Evolutionary conservation across 2,329 filamentous ascomycete genomes (phyloP).

Genomic region (Fusarium sp.): DNA sequence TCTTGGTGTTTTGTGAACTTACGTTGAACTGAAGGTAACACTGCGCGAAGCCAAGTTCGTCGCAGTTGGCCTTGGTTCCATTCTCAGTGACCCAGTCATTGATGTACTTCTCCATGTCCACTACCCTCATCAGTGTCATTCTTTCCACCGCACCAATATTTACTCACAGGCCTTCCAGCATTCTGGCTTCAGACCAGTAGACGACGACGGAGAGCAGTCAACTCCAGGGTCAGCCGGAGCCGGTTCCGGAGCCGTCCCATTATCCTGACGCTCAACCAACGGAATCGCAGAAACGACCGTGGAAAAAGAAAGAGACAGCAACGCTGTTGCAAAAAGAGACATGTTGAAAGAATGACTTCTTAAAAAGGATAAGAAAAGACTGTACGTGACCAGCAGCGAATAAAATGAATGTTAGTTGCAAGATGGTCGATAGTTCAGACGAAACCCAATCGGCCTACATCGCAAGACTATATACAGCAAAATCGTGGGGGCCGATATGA

Average conservation of each 20-base stretch:
- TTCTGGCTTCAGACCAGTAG: slow-evolving; percentile 12
- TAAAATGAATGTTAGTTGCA: not conserved
- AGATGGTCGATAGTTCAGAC: not conserved
- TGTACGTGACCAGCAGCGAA: not conserved
- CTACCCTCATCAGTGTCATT: not conserved
- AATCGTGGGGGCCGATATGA: not conserved
- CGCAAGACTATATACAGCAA: not conserved
- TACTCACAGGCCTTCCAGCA: slow-evolving; percentile 22
- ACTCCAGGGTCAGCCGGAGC: not conserved
- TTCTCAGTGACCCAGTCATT: slow-evolving; percentile 19
- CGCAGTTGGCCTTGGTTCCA: slow-evolving; percentile 9
- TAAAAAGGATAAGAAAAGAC: not conserved
- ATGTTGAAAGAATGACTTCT: slow-evolving; percentile 5
- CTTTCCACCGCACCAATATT: rapidly evolving
- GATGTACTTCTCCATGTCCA: slow-evolving; percentile 29
- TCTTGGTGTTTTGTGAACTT: too few species aligned
- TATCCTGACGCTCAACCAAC: slow-evolving; percentile 1
- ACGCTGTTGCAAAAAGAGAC: slow-evolving; percentile 1
- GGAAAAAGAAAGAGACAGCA: slow-evolving; percentile 5
- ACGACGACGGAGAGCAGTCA: slow-evolving; percentile 6
- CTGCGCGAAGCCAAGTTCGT: slow-evolving; percentile 14
- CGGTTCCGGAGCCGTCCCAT: not conserved
- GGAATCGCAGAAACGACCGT: slow-evolving; percentile 11
- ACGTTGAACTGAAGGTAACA: slow-evolving; percentile 21
- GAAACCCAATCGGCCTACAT: not conserved